Conservation (phyloP, 1,284 basidiomycete species). For the Ustilago curta region DNA sequence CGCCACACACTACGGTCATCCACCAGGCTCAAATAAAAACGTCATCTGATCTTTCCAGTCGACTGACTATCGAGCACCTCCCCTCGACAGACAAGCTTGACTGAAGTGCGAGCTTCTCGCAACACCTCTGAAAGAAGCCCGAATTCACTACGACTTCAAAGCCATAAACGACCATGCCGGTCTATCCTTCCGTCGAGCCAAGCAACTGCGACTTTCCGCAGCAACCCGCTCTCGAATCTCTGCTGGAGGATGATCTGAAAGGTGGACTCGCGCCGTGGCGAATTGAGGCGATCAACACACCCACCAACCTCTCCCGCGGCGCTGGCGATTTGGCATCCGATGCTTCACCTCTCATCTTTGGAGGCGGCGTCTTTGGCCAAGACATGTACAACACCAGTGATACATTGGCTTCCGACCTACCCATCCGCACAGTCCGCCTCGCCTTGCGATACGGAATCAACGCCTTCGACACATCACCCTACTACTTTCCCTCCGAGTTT, state of each 20-base stretch:
- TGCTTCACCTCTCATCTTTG: slow-evolving; percentile 62
- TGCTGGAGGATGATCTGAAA: slow-evolving; percentile 30
- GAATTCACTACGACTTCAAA: background rate
- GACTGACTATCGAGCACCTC: no score
- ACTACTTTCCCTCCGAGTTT: slow-evolving; percentile 91
- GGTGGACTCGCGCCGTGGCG: slow-evolving; percentile 50
- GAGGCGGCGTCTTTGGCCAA: slow-evolving; percentile 62
- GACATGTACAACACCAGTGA: slow-evolving; percentile 64
- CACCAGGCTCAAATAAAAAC: background rate
- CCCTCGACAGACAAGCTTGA: no score
- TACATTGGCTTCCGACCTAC: slow-evolving; percentile 45
- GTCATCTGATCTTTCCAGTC: background rate
- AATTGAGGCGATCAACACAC: slow-evolving; percentile 16
- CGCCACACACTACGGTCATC: background rate
- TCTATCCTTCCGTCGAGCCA: slow-evolving; percentile 50
- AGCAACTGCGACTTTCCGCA: slow-evolving; percentile 39
- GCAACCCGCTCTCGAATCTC: slow-evolving; percentile 34
- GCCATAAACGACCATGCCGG: slow-evolving; percentile 32
- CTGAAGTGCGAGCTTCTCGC: no score
- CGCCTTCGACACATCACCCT: slow-evolving; percentile 84
- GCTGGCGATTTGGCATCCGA: slow-evolving; percentile 20
- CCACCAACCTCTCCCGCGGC: slow-evolving; percentile 16
- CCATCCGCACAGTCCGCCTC: slow-evolving; percentile 74
- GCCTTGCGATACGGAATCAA: slow-evolving; percentile 80
- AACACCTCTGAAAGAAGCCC: no score